Evolutionary conservation across 176 grass and related monocot species (phyloP).

Genomic region (Ampelocalamus luodianensis): DNA sequence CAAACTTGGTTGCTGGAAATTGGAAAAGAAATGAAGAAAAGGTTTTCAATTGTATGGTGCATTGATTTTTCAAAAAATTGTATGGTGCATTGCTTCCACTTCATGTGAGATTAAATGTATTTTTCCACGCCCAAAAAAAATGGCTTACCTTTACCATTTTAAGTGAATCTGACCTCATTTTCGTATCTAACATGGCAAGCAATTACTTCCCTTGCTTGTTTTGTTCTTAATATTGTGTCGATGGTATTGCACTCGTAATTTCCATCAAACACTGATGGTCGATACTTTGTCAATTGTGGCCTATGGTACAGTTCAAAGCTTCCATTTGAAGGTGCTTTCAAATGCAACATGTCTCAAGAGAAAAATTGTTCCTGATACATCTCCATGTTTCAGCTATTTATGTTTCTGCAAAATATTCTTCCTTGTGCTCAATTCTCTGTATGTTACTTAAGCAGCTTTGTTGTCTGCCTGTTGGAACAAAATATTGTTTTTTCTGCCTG

Average conservation of each 20-base stretch:
- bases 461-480: not conserved
- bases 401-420: not conserved
- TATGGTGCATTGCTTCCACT: not conserved
- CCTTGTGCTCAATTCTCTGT: not conserved
- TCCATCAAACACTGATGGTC: not conserved
- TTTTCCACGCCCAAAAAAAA: no score
- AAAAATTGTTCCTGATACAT: not conserved
- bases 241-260: not conserved
- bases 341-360: not conserved
- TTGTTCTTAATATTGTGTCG: not conserved
- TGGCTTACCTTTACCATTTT: not conserved
- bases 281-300: not conserved
- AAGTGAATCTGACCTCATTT: not conserved
- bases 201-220: not conserved
- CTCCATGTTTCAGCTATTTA: not conserved
- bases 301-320: not conserved
- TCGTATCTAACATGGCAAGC: not conserved
- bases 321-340: not conserved
- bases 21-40: conserved; percentile 38
- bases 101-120: not conserved
- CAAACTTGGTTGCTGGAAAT: conserved; percentile 19
- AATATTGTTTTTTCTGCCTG: not conserved
- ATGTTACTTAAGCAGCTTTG: not conserved
- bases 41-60: not conserved
- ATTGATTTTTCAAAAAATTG: not conserved